Percentiles rank a stretch among this genome's conserved stretches.
Conservation (phyloP, 2,329 filamentous ascomycete species). For the Pyrenophora teres region DNA sequence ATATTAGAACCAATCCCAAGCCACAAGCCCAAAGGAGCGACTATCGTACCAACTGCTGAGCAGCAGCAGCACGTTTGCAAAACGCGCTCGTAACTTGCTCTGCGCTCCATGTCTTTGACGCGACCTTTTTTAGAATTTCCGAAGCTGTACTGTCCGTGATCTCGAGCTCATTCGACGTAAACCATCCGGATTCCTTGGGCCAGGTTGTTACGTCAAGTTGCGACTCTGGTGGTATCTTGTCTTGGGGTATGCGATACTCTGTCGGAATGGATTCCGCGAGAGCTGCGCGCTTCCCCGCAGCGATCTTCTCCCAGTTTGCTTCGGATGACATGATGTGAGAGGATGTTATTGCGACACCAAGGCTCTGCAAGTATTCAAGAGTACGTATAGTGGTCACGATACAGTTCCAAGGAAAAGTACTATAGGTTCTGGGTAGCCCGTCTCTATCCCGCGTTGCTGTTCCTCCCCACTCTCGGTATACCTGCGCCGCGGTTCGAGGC, state of each 20-base stretch:
- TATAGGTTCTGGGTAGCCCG: conserved; percentile 1
- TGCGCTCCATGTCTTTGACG: conserved; percentile 55
- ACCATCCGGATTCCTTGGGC: conserved; percentile 63
- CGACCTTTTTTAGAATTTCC: conserved; percentile 49
- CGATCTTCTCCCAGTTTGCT: conserved; percentile 52
- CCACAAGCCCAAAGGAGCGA: background rate
- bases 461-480: conserved; percentile 30
- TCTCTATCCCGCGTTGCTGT: conserved; percentile 12
- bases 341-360: background rate
- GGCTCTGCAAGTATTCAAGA: background rate
- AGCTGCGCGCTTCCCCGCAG: conserved; percentile 50
- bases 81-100: conserved; percentile 59
- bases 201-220: conserved; percentile 63
- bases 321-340: conserved; percentile 7
- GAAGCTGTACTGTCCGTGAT: conserved; percentile 54
- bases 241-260: conserved; percentile 61
- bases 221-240: conserved; percentile 58
- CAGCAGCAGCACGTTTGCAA: conserved; percentile 60
- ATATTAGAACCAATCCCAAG: background rate
- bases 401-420: background rate
- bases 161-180: conserved; percentile 57
- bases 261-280: conserved; percentile 59
- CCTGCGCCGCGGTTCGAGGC: conserved; percentile 15
- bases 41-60: conserved; percentile 57
- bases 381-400: background rate